Base-by-base conservation (phyloP, 331 rosid genomes). In the Cydonia oblonga region DNA sequence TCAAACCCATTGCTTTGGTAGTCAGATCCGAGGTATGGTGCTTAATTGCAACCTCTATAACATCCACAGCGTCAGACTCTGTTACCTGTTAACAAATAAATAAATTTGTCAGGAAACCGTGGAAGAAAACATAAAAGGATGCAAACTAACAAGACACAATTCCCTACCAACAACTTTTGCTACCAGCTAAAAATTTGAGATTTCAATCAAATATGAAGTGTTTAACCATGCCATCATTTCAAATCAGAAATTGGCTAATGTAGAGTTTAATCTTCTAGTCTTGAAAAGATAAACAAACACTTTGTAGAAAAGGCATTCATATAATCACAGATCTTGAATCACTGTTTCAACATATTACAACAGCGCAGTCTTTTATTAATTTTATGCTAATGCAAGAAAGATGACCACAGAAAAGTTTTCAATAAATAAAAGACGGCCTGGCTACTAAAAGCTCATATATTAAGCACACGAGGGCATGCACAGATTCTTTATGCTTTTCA, bases 1-100 rank as follows among this genome's bases (percentile, higher is more conserved):
- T 82, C 91, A 93, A 75, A 79, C 93, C 95, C 98, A 93, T 93
- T 1, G 96, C 80, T 85, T 91, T 89, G 51, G 96, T 93, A 56
- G 96, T 84, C 57, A 89, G 91, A 84, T 91, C 96, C 2, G 91
- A 88, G 30, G 79, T 78, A 76, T 85, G 96, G 6, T 81, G 89
- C 76, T 88, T 89, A 69, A 88, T 83, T 75, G 90, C 89, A 79
- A 85, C 75, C 83, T 93, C 98, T 35, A 82, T 71, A 66, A 88
- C 71, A 75, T 91, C 96, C 81, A 91, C 96, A 57, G 91, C 96
- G 81, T 89, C 97, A 33, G 87, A 84, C 81, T 91, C 97, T 4
- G 96, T 88, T 49, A 93, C 97, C 98, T 93, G 97, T 61, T 6
- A 54, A 80, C 63, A 62, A n/a, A 57, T 63, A 71, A 64, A 35